Percentiles rank a stretch among this genome's conserved stretches.
phyloP scores from a whole-genome alignment of 768 basidiomycete genomes.

The Phanerodontia chrysosporium region DNA sequence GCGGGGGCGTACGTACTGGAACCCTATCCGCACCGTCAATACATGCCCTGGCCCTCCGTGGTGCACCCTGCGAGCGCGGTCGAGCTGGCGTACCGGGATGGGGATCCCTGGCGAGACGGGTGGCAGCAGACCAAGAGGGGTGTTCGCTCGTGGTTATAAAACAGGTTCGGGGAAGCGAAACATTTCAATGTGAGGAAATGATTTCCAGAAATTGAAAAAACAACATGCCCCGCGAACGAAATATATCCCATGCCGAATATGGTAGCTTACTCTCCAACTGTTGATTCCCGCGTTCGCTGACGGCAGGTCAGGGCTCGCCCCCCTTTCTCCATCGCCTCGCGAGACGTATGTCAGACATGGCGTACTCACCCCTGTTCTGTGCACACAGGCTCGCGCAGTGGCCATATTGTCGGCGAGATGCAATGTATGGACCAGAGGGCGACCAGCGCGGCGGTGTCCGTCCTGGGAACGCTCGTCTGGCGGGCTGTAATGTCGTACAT shows the following conservation, averaged over 20 bases:
- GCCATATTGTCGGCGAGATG: no score
- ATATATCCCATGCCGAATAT: slow-evolving; percentile 13
- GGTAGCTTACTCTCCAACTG: slow-evolving; percentile 4
- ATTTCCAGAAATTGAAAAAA: slow-evolving; percentile 27
- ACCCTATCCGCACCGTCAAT: neutral
- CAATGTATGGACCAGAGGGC: no score
- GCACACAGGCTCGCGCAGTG: no score
- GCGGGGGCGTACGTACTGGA: neutral
- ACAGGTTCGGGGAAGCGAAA: slow-evolving; percentile 24
- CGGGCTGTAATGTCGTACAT: slow-evolving; percentile 1
- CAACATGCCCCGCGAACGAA: slow-evolving; percentile 21
- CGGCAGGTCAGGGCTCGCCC: neutral
- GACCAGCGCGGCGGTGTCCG: no score
- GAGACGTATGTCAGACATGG: neutral
- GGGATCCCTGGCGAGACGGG: neutral
- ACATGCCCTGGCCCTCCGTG: neutral
- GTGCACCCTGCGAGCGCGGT: neutral
- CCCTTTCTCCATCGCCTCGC: slow-evolving; percentile 1
- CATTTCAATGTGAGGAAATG: slow-evolving; percentile 25
- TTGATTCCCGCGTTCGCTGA: slow-evolving; percentile 13
- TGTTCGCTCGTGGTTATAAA: slow-evolving; percentile 21
- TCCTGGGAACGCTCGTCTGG: neutral
- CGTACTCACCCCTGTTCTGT: neutral
- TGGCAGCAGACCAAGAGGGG: slow-evolving; percentile 16
- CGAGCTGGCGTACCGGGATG: neutral